Evolutionary conservation across 2,329 filamentous ascomycete genomes (phyloP).

Genomic region (Thielaviopsis musarum): DNA sequence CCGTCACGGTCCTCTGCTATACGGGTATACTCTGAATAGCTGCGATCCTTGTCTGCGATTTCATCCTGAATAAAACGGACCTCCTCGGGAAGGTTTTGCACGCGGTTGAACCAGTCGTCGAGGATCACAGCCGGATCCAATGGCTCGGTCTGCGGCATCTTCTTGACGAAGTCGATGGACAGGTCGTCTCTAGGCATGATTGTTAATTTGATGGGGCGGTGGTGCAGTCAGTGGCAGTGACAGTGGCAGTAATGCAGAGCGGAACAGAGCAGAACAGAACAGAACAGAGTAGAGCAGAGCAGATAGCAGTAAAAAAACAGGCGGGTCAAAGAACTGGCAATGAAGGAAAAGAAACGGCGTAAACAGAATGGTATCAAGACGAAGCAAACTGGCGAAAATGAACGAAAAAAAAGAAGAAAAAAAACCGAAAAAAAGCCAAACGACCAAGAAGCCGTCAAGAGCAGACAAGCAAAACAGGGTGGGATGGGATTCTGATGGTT

Average conservation of each 20-base stretch:
- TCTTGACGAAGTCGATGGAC: constrained; percentile 52
- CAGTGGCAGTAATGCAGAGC: background rate
- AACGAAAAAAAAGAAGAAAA: background rate
- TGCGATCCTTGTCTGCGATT: constrained; percentile 61
- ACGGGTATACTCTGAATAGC: constrained; percentile 50
- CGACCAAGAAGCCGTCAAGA: constrained; percentile 13
- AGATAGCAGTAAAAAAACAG: background rate
- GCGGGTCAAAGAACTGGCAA: background rate
- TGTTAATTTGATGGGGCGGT: constrained; percentile 30
- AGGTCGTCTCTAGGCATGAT: constrained; percentile 58
- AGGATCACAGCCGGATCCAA: constrained; percentile 53
- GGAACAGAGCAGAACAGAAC: no score
- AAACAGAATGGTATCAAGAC: background rate
- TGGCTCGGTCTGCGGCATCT: constrained; percentile 44
- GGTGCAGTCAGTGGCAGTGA: background rate
- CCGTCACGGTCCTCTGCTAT: constrained; percentile 56
- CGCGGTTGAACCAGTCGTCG: constrained; percentile 60
- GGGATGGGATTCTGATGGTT: no score
- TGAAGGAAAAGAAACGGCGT: background rate
- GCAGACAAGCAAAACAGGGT: background rate
- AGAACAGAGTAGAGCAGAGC: background rate
- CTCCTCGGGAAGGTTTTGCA: constrained; percentile 67
- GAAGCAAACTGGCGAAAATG: background rate
- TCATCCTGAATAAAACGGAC: constrained; percentile 72
- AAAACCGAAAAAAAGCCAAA: constrained; percentile 11